Evolutionary conservation across 768 basidiomycete species (phyloP), one percentile per base, ranked within the genome.

Genomic region (Naganishia randhawae): DNA sequence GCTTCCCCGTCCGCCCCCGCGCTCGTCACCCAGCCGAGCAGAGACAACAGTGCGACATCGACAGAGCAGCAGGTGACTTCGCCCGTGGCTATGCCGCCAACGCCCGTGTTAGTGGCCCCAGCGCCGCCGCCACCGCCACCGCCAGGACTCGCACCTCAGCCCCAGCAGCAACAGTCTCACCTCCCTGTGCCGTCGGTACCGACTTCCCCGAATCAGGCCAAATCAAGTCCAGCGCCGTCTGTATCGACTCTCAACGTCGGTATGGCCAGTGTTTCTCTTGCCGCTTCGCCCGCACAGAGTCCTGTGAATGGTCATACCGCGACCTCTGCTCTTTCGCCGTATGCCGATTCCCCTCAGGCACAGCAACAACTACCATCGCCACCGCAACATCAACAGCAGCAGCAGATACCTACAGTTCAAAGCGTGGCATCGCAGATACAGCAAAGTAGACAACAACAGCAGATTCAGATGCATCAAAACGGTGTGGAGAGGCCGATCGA

Each of bases 261-360:
- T 50, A 50, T 50, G 41, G 39, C 67, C 48, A 37, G 53, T 50
- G 39, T 69, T 25, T 51, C 54, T 33, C 22, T 67, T 63, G 50
- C 68, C 35, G 51, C 57, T 39, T 61, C 57, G 7, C 57, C 57
- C 10, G 57, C 41, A 14, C 57, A 61, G 4, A 61, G 57, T 42
- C 57, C 67, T 50, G 13, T 39, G 35, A 42, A 70, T 66, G 67
- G 77, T n/a, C 83, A 83, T 39, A 41, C 84, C 85, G 19, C 83
- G 84, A 41, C 78, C 82, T 50, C 83, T 84, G 50, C 84, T 85
- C 73, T 81, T 81, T 27, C 83, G 83, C 64, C 82, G 82, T 37
- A 78, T 77, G 50, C 31, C 27, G 52, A 14, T 71, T 74, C 57
- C 71, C 72, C 17, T 70, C 71, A 10, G 45, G 32, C 50, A 45